Conservation (phyloP, 345 rosid species). For the Lumnitzera racemosa region DNA sequence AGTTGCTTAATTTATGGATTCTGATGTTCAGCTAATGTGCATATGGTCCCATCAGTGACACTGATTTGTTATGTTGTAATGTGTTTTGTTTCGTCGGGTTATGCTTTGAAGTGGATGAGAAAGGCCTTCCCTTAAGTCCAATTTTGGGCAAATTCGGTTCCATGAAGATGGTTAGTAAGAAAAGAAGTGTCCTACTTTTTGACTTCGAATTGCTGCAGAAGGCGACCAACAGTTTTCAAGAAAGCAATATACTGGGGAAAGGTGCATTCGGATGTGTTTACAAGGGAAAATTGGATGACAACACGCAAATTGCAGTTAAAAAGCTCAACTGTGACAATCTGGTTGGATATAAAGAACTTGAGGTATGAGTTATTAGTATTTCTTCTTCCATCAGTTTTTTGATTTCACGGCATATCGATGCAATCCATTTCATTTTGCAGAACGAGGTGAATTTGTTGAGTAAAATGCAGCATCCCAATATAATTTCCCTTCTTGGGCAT, state of each 20-base stretch:
- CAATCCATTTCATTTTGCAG: constrained; percentile 33
- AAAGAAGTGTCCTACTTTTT: constrained; percentile 40
- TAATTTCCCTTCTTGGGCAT: constrained; percentile 72
- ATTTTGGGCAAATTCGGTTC: constrained; percentile 48
- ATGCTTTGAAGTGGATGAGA: constrained; percentile 36
- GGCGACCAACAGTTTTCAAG: constrained; percentile 59
- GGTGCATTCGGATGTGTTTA: constrained; percentile 95
- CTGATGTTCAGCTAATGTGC: too few relatives aligned
- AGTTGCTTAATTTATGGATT: neutral
- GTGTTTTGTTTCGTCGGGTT: constrained; percentile 11
- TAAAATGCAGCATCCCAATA: constrained; percentile 68
- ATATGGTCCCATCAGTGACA: too few relatives aligned
- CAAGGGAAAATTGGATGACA: constrained; percentile 55
- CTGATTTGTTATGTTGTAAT: too few relatives aligned
- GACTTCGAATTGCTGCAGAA: constrained; percentile 65
- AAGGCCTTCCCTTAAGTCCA: constrained; percentile 38
- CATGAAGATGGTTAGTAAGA: constrained; percentile 37
- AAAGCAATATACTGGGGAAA: constrained; percentile 62
- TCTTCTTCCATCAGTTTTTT: neutral
- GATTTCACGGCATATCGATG: neutral
- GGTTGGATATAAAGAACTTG: constrained; percentile 64
- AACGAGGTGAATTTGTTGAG: constrained; percentile 76
- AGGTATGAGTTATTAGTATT: constrained; percentile 32
- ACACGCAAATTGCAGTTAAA: constrained; percentile 65
- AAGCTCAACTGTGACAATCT: constrained; percentile 59